Evolutionary conservation across 2,329 filamentous ascomycete genomes (phyloP), one percentile per base, ranked within the genome.

Genomic region (Plenodomus lindquistii): DNA sequence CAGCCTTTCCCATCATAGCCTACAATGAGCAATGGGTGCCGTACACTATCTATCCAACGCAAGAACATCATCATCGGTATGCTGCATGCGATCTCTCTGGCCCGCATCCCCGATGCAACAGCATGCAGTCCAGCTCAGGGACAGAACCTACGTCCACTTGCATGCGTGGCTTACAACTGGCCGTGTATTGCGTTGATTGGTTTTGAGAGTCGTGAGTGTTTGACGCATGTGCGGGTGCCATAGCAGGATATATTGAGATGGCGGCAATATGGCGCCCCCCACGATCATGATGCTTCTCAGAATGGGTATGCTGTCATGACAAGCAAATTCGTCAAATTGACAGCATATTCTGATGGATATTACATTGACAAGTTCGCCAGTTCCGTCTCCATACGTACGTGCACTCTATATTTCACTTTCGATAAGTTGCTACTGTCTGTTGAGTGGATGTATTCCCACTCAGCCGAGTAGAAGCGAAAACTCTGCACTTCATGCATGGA

Each of bases 31-130:
- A 31, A 31, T 31, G 27, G 10, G 27, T 13, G 15, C 15, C 27
- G 11, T 31, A 13, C 24, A 40, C 40, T 38, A 40, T 37, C 37
- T n/a, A 15, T 31, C 27, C 27, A 31, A 13, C 27, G 27, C 27
- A 7, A 31, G 27, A 31, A 31, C 9, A 7, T 8, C 27, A 31
- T 31, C 27, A 8, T 8, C 27, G 27, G 27, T 31, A 31, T 43
- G 40, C 49, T 55, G 44, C 50, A 60, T 63, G 60, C 62, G 63
- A 35, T 44, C 48, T 44, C 48, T 44, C 44, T 60, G 50, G 45
- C 60, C 67, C 66, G 62, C 40, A 40, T 44, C 61, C 64, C 66
- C 65, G 64, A 66, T 59, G 59, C 65, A 59, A 45, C 42, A 52
- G 40, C 40, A 54, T 50, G 46, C 55, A 57, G 48, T 45, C 52